Conservation (phyloP, 2,329 filamentous ascomycete species). For the Geosmithia morbida region DNA sequence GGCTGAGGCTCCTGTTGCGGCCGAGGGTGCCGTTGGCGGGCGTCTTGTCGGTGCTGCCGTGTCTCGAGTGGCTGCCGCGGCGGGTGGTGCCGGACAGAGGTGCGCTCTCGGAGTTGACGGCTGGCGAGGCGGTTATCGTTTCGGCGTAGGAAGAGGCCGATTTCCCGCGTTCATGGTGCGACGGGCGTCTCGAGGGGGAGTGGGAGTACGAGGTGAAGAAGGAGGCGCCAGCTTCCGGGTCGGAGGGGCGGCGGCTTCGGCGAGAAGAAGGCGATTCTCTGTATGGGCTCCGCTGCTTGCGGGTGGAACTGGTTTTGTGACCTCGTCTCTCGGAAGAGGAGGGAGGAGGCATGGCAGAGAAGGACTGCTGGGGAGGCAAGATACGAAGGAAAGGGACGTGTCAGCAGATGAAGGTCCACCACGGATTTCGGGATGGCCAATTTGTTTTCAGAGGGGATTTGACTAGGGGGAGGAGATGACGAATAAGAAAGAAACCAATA, state of each 20-base stretch:
- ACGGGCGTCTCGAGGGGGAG: conserved; percentile 19
- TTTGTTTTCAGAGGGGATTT: not conserved
- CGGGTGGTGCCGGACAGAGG: conserved; percentile 36
- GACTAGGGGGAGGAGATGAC: too few species aligned
- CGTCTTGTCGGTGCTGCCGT: conserved; percentile 12
- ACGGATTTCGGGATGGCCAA: not conserved
- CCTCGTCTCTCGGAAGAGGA: not conserved
- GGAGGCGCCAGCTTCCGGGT: conserved; percentile 18
- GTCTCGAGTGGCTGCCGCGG: conserved; percentile 14
- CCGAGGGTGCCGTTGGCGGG: conserved; percentile 17
- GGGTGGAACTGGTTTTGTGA: conserved; percentile 29
- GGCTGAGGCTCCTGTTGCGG: conserved; percentile 78
- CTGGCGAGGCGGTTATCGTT: conserved; percentile 34
- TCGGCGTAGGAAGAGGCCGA: conserved; percentile 46
- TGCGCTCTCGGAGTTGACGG: conserved; percentile 38
- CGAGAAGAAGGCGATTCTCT: conserved; percentile 50
- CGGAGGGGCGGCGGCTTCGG: conserved; percentile 45
- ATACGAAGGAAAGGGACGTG: not conserved
- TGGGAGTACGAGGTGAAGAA: conserved; percentile 24
- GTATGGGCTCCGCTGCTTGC: conserved; percentile 30
- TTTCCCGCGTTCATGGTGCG: conserved; percentile 37
- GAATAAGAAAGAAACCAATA: too few species aligned
- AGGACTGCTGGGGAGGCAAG: not conserved
- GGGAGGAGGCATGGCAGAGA: not conserved
- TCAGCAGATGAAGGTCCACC: not conserved